These are phyloP conservation scores for Arthrinium phaeospermum DNA, from an alignment of 2,329 filamentous ascomycete genomes.

Conservation along the genomic window DNA sequence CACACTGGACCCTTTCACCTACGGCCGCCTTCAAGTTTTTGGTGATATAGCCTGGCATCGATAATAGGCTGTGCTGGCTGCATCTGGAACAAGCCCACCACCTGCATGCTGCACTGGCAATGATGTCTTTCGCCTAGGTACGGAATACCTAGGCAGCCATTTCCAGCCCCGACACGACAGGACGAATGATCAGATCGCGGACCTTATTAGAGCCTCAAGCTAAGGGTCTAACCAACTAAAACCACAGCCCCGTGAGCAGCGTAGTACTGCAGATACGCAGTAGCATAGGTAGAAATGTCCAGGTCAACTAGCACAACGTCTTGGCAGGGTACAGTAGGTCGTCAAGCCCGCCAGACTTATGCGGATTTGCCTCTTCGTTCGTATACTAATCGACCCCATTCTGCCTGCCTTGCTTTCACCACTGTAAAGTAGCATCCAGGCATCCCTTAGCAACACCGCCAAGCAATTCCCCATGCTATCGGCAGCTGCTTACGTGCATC, in stretches of 20 bases:
- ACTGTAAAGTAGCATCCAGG: not conserved
- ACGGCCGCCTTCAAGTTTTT: not conserved
- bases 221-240: conserved; percentile 10
- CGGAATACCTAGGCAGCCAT: not conserved
- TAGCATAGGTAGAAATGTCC: not conserved
- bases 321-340: not conserved
- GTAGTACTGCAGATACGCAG: not conserved
- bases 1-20: not conserved
- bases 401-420: conserved; percentile 11
- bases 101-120: not conserved
- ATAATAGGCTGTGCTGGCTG: not conserved
- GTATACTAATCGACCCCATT: conserved; percentile 6
- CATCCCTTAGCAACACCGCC: not conserved
- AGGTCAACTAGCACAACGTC: not conserved
- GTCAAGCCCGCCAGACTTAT: not conserved
- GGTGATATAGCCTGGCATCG: not conserved
- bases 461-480: not conserved
- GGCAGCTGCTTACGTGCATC: not conserved
- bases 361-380: conserved; percentile 14
- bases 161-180: not conserved
- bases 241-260: conserved; percentile 6
- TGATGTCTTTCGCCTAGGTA: not conserved
- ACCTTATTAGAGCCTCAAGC: conserved; percentile 3
- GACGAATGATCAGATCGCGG: not conserved
- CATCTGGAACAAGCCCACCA: not conserved